Evolutionary conservation across 768 basidiomycete species (phyloP).

Genomic region (Rickenella mellea): DNA sequence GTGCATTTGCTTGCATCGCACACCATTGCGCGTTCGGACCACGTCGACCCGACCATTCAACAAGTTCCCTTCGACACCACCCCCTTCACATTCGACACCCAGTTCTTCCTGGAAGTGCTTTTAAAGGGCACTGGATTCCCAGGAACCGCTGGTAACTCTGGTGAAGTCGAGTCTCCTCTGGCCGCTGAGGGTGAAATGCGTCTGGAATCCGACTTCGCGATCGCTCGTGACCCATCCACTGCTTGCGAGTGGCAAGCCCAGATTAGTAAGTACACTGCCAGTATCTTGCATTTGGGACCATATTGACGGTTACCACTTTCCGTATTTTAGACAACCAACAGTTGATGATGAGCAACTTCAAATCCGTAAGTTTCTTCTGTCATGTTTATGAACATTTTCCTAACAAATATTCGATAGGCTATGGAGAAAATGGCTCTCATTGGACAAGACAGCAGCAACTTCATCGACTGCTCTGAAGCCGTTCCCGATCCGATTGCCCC

Average conservation of each 20-base stretch:
- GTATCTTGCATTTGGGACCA: too few relatives aligned
- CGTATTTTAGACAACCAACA: conserved; percentile 18
- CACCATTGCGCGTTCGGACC: conserved; percentile 15
- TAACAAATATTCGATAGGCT: too few relatives aligned
- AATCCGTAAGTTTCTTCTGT: too few relatives aligned
- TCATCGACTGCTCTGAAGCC: conserved; percentile 11
- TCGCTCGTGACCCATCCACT: conserved; percentile 29
- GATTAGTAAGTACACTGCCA: conserved; percentile 14
- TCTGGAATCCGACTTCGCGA: conserved; percentile 30
- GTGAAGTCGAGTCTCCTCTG: conserved; percentile 31
- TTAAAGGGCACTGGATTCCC: conserved; percentile 13
- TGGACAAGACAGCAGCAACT: conserved; percentile 4
- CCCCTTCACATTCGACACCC: conserved; percentile 11
- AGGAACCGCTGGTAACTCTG: conserved; percentile 21
- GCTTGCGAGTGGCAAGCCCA: conserved; percentile 39
- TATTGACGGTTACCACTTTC: too few relatives aligned
- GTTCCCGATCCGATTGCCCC: conserved; percentile 5
- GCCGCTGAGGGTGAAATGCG: conserved; percentile 27
- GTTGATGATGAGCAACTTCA: conserved; percentile 25
- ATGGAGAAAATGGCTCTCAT: conserved; percentile 10
- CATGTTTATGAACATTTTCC: too few relatives aligned
- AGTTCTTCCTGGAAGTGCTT: conserved; percentile 17
- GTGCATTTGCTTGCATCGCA: conserved; percentile 17
- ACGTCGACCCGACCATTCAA: conserved; percentile 16
- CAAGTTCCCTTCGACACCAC: conserved; percentile 17